Base-by-base conservation (phyloP, 169 alveolate species). In the Eimeria nieschulzi region DNA sequence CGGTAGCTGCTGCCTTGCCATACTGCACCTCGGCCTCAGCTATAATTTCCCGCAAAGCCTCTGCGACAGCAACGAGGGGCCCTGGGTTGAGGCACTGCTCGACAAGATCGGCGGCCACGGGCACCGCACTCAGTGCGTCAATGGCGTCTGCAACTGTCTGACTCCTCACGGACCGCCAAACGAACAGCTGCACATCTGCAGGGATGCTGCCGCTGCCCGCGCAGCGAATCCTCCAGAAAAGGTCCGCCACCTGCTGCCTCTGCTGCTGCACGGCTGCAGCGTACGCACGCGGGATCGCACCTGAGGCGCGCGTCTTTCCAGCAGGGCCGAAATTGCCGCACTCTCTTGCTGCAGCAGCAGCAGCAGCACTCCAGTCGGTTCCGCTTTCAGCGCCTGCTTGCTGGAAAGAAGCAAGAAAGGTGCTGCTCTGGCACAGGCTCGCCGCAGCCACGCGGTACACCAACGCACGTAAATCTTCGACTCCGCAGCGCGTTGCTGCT, bases 191-290 rank as follows among this genome's bases (percentile, higher is more conserved):
- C 64, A 51, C 17, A 13, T 7, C 26, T 23, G 26, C 33, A 5
- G 82, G 33, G 68, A 83, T 83, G 78, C 61, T 64, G 78, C 91
- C 91, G 68, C 91, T 66, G 0, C 82, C 91, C n/a, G 91, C 91
- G 21, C 80, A 83, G 55, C 91, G 91, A 64, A 83, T 61, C 91
- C 46, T 63, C 91, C 91, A 51, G 66, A 17, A 33, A 39, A 83
- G 26, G 68, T 83, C 91, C 26, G 55, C 70, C 80, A 83, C 55
- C 79, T 26, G 70, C 64, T 68, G 59, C 23, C 56, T 26, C 64
- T 83, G 82, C 73, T 54, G 61, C 70, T 51, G 78, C 23, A 64
- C 63, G 13, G 80, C 91, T n/a, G 71, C 70, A 21, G 66, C 86
- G 9, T 17, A 51, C 15, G 53, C 51, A n/a, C 54, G 53, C 17